These are phyloP conservation scores for Kluyveromyces lactis DNA, from an alignment of 805 yeast genomes.

Conservation along the genomic window DNA sequence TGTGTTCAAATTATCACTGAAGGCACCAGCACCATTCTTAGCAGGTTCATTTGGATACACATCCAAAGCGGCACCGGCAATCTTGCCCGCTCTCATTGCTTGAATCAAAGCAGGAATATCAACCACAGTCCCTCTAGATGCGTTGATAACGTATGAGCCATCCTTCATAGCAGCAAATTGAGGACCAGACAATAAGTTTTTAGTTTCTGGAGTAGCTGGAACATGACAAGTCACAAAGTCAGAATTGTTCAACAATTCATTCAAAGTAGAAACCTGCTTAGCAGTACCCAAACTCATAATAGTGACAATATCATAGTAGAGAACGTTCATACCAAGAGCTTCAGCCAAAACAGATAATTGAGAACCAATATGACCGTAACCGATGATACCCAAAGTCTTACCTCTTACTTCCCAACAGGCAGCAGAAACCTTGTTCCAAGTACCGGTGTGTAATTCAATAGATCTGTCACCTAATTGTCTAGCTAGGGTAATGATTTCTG, in stretches of 20 bases:
- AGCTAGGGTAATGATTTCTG: slow-evolving; percentile 87
- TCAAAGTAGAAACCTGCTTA: slow-evolving; percentile 77
- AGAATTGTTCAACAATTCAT: slow-evolving; percentile 69
- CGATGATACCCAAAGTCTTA: slow-evolving; percentile 92
- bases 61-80: slow-evolving; percentile 96
- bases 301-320: slow-evolving; percentile 85
- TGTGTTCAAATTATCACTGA: slow-evolving; percentile 61
- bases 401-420: slow-evolving; percentile 99
- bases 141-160: slow-evolving; percentile 90
- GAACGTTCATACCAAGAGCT: slow-evolving; percentile 93
- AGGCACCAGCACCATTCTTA: slow-evolving; percentile 81
- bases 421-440: slow-evolving; percentile 93
- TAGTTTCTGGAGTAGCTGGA: slow-evolving; percentile 90
- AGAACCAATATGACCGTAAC: slow-evolving; percentile 97
- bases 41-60: slow-evolving; percentile 97
- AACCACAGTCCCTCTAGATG: slow-evolving; percentile 95
- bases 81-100: slow-evolving; percentile 86
- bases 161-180: slow-evolving; percentile 95
- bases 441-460: slow-evolving; percentile 88
- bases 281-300: slow-evolving; percentile 97
- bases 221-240: slow-evolving; percentile 93
- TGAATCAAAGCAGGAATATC: slow-evolving; percentile 90
- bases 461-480: slow-evolving; percentile 97
- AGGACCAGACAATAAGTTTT: slow-evolving; percentile 78
- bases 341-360: slow-evolving; percentile 96